Evolutionary conservation across 352 stramenopile species (phyloP), one percentile per base, ranked within the genome.

Genomic region (Globisporangium solare): DNA sequence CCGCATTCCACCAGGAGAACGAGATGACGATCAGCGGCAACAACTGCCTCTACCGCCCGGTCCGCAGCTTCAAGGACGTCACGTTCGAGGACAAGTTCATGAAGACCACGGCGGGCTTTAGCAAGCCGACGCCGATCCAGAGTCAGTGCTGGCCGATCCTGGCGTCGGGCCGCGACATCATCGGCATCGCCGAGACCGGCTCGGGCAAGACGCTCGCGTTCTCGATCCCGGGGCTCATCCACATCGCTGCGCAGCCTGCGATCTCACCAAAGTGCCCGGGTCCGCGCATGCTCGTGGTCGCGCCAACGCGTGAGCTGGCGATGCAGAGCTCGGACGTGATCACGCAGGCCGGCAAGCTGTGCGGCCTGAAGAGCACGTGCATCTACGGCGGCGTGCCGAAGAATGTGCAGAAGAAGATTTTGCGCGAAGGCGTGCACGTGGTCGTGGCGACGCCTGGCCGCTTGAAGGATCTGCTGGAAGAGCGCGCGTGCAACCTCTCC

Each of bases 151-250:
- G 96, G 96, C 89, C 89, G 6, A 92, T 96, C 56, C 71, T 97
- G 17, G 74, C 79, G 20, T 91, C 80, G 2, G 85, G 83, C 37
- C 78, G 86, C 21, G 89, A 97, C 60, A 90, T 96, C 54, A 92
- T 97, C 51, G 89, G 86, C 57, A 95, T 97, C 57, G 87, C 91
- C n/a, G 88, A 97, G 73, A 98, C 89, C 5, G 95, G 96, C 40
- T 97, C 84, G 17, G 97, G 97, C 27, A 99, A 99, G 74, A 99
- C 96, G 39, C 76, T 99, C 17, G 95, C 92, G n/a, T 99, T 99
- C 62, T 66, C 86, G 42, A 86, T 99, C 46, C 96, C 96, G 0
- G 92, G 86, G 0, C 69, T 99, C 11, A 82, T 96, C 24, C 75
- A 91, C 54, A 96, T 98, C 54, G 73, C 71, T 2, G 73, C 76